Evolutionary conservation across 2,329 filamentous ascomycete species (phyloP), one percentile per base, ranked within the genome.

Genomic region (Biscogniauxia mediterranea): DNA sequence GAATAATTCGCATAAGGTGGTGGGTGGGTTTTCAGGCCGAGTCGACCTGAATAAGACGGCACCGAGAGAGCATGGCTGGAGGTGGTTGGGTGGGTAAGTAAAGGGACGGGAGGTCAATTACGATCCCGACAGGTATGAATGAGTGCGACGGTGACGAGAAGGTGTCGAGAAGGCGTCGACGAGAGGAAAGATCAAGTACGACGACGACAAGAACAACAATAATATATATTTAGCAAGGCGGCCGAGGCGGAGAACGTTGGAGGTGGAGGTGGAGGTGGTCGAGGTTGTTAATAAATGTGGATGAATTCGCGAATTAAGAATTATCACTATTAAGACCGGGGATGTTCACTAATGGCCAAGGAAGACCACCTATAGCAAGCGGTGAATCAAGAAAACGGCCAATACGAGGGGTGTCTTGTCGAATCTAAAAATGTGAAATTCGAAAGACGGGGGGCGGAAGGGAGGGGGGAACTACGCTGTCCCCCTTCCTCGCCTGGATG

Each of bases 41-140:
- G 63, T 66, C 62, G 63, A 69, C 63, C 61, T 57, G 57, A 54
- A 58, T 49, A 59, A 58, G 52, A 64, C 58, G 58, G 64, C 61
- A 57, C 57, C 59, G 57, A 58, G 63, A 57, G 62, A 56, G 60
- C 68, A 71, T 70, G 61, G 61, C 62, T 55, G 26, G 25, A 4
- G 21, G 32, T 26, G 11, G 23, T 26, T 15, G 32, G n/a, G 26
- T 54, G 52, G 26, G n/a, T n/a, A 38, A 38, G 25, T 23, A 23
- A 54, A 19, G 52, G 26, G 25, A 54, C n/a, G 25, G 7, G 28
- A 32, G 11, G 28, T 32, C 28, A 32, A 32, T 32, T 32, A 32
- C 28, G 28, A 32, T 32, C 28, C 28, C 28, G 7, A 32, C 28
- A 32, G 7, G 7, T 13, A 32, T 32, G 28, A 9, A 32, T 13